A percentile compares a stretch with the other conserved stretches of the same genome.
Evolutionary conservation across 2,329 filamentous ascomycete genomes (phyloP).

Genomic region (Ophiognomonia clavigignenti-juglandacearum): DNA sequence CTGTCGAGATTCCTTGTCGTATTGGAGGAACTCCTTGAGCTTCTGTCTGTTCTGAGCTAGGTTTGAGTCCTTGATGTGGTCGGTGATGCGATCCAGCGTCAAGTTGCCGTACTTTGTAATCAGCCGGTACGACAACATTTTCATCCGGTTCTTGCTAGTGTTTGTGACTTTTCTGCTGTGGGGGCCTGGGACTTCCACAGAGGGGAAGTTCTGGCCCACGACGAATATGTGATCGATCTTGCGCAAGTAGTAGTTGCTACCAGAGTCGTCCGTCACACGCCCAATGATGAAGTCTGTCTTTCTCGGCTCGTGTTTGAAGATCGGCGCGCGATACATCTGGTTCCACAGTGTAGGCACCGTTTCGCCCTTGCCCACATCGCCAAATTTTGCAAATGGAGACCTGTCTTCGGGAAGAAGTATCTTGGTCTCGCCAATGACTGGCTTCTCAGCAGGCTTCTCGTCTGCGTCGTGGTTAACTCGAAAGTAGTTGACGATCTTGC

Average conservation of each 20-base stretch:
- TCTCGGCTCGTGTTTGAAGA: conserved; percentile 81
- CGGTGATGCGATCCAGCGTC: conserved; percentile 79
- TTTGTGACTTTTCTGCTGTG: conserved; percentile 95
- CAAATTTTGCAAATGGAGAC: conserved; percentile 93
- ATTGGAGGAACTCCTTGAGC: conserved; percentile 91
- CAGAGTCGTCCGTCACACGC: conserved; percentile 71
- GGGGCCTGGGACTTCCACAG: conserved; percentile 85
- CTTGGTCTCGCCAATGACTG: conserved; percentile 81
- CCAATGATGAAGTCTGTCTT: conserved; percentile 82
- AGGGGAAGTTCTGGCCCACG: conserved; percentile 90
- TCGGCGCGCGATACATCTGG: conserved; percentile 87
- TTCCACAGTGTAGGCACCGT: conserved; percentile 89
- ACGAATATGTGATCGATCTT: conserved; percentile 88
- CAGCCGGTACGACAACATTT: conserved; percentile 90
- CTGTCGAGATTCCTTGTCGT: conserved; percentile 80
- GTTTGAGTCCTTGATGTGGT: conserved; percentile 86
- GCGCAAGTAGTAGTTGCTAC: conserved; percentile 76
- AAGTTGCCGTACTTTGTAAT: conserved; percentile 72
- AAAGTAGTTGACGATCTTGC: conserved; percentile 94
- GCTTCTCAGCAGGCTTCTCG: conserved; percentile 70
- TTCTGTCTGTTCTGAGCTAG: conserved; percentile 96
- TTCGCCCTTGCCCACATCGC: conserved; percentile 86
- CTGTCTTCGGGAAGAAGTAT: conserved; percentile 89
- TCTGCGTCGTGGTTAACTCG: conserved; percentile 70
- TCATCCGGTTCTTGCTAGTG: conserved; percentile 92